Base-by-base conservation (phyloP, 2,329 filamentous ascomycete species). In the Ophiocordyceps sinensis region DNA sequence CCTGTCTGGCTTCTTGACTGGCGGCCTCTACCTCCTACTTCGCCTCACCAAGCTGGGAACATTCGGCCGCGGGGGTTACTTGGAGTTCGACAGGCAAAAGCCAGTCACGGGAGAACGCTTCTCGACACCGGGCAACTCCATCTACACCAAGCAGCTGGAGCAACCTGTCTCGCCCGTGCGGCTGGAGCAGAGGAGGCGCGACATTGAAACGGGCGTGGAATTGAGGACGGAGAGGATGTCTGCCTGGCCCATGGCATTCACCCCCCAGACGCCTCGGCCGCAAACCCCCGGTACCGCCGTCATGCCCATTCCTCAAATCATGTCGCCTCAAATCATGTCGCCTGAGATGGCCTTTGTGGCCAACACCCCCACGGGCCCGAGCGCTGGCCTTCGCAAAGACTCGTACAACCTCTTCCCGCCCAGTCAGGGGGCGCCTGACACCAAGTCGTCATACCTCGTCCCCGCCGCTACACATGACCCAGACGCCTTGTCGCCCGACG, bases 11-110 rank as follows among this genome's bases (percentile, higher is more conserved):
- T 60, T 84, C 14, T 67, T 78, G 54, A 78, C 74, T 14, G 76
- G 78, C 4, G 71, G 77, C 14, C 65, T 83, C 21, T 79, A 83
- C 49, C 62, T 84, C 9, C 79, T 82, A 49, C 65, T 85, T 39
- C 72, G 79, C 47, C 76, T 77, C 3, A 79, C 75, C 47, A 73
- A 70, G 13, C 65, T 71, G 12, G 67, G 71, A 12, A 72, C 72
- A 23, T 74, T 77, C 39, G 68, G 58, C 42, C 61, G 64, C 49
- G 62, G 64, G 38, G 62, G 44, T 21, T 45, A 49, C 19, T 49
- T 55, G 49, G 69, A 68, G 53, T 66, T 63, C 47, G 67, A 65
- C 51, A 65, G 57, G 51, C 68, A 61, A 41, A 58, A 61, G 45
- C 31, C 39, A n/a, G 31, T 38, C 19, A 41, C 34, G 30, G 43